Evolutionary conservation across 768 basidiomycete species (phyloP), one percentile per base, ranked within the genome.

Genomic region (Boletus subcaerulescens): DNA sequence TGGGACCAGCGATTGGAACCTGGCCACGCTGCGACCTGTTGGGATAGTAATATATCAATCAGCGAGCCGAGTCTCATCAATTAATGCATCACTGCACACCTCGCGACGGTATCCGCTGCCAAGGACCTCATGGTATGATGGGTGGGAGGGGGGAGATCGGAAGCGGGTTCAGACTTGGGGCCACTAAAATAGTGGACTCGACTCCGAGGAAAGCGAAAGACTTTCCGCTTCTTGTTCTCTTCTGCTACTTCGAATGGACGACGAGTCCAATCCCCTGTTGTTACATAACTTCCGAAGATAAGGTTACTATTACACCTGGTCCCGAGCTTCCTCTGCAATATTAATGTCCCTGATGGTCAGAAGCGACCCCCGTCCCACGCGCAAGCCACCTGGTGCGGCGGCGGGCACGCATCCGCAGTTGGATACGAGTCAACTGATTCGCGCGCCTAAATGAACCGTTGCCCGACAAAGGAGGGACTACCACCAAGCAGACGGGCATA

Each of bases 241-340:
- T 60, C 57, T 36, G 39, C 42, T 41, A 59, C 57, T 57, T 60
- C 53, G 64, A 58, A 50, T 33, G 40, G 40, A 56, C 46, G 55
- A 57, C 20, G 26, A 35, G 56, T 26, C 47, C 55, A 48, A 47
- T 52, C 43, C 18, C 52, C 31, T 50, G 48, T 41, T 11, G 58
- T 67, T 67, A 67, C 66, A 64, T 66, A 59, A 61, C 53, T 26
- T 52, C 57, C 52, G 53, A 52, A 57, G 65, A 66, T 59, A 68
- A 52, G 29, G 65, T 64, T 56, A 55, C 59, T 58, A 59, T 54
- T 68, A 66, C 58, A 57, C 50, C 44, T 48, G 46, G 43, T 8
- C 57, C 48, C 17, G 52, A 29, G 40, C 52, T 61, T 67, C 62
- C 56, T 22, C 33, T 55, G 53, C 44, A 53, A 50, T 36, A 60